These are phyloP conservation scores for Aspergillus tubingensis DNA, from an alignment of 2,329 filamentous ascomycete species.

Conservation along the genomic window DNA sequence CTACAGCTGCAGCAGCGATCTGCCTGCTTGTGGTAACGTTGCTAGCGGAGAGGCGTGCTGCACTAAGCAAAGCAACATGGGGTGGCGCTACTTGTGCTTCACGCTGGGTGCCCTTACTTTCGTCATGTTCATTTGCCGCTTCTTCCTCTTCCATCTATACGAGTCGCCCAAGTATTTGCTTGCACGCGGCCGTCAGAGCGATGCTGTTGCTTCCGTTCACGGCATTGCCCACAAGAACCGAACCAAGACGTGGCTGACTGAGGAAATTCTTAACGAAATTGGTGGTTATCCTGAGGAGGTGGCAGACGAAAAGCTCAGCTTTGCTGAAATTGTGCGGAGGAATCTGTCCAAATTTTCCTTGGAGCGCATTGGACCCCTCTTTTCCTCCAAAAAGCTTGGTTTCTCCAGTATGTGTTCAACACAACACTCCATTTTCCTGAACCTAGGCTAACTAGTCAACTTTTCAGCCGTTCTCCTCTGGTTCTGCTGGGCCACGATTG, in stretches of 20 bases:
- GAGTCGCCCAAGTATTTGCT: slow-evolving; percentile 86
- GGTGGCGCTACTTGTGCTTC: slow-evolving; percentile 74
- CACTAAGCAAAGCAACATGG: slow-evolving; percentile 59
- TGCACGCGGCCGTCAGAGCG: slow-evolving; percentile 71
- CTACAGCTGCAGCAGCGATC: slow-evolving; percentile 54
- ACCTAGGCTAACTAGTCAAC: slow-evolving; percentile 15
- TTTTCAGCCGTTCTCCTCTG: slow-evolving; percentile 56
- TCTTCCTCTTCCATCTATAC: slow-evolving; percentile 77
- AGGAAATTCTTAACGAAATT: slow-evolving; percentile 63
- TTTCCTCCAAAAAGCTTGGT: slow-evolving; percentile 51
- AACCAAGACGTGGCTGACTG: slow-evolving; percentile 72
- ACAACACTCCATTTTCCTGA: slow-evolving; percentile 54
- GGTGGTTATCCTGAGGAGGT: slow-evolving; percentile 51
- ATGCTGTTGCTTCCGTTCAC: slow-evolving; percentile 78
- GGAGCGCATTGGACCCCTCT: slow-evolving; percentile 67
- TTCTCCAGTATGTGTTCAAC: slow-evolving; percentile 49
- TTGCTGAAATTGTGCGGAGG: slow-evolving; percentile 55
- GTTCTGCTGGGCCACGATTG: slow-evolving; percentile 81
- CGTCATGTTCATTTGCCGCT: slow-evolving; percentile 74
- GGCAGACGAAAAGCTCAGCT: slow-evolving; percentile 44
- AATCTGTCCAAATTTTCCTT: slow-evolving; percentile 68
- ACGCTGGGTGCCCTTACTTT: slow-evolving; percentile 73
- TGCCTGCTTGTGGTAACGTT: slow-evolving; percentile 34
- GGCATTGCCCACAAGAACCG: slow-evolving; percentile 73
- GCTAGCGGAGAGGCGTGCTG: slow-evolving; percentile 41